Evolutionary conservation across 2,329 filamentous ascomycete species (phyloP).

Genomic region (Simplicillium aogashimaense): DNA sequence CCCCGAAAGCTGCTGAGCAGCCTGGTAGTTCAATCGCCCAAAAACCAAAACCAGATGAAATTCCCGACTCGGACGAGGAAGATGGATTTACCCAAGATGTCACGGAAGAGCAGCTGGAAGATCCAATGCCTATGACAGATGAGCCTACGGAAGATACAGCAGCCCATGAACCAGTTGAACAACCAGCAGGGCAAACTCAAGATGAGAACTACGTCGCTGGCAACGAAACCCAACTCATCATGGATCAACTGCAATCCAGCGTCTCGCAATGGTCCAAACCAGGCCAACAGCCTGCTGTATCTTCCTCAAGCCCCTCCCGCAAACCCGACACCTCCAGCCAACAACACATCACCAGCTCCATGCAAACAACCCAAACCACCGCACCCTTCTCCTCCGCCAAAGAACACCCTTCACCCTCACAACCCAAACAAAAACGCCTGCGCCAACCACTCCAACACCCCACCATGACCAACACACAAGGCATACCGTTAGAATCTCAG

Average conservation of each 20-base stretch:
- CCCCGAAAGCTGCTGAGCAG: background rate
- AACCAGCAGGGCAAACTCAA: background rate
- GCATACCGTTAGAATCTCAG: conserved; percentile 30
- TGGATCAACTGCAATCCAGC: conserved; percentile 16
- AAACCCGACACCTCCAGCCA: background rate
- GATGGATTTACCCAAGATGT: conserved; percentile 14
- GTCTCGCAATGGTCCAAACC: conserved; percentile 2
- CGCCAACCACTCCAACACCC: conserved; percentile 18
- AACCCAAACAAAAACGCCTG: conserved; percentile 3
- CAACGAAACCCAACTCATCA: conserved; percentile 22
- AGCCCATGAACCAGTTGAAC: background rate
- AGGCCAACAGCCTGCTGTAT: background rate
- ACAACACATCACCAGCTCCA: conserved; percentile 2
- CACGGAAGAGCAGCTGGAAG: conserved; percentile 1
- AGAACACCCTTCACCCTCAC: conserved; percentile 6
- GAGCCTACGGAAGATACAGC: conserved; percentile 5
- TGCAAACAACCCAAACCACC: background rate
- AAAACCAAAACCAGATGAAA: conserved; percentile 20
- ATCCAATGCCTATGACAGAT: too few relatives aligned
- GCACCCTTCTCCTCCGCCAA: background rate
- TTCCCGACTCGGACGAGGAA: conserved; percentile 41
- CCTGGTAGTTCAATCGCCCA: background rate
- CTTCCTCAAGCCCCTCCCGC: background rate
- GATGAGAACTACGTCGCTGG: conserved; percentile 16
- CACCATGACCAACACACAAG: conserved; percentile 12